phyloP scores from a whole-genome alignment of 164 flowering plant species.

The Dillenia suffruticosa region DNA sequence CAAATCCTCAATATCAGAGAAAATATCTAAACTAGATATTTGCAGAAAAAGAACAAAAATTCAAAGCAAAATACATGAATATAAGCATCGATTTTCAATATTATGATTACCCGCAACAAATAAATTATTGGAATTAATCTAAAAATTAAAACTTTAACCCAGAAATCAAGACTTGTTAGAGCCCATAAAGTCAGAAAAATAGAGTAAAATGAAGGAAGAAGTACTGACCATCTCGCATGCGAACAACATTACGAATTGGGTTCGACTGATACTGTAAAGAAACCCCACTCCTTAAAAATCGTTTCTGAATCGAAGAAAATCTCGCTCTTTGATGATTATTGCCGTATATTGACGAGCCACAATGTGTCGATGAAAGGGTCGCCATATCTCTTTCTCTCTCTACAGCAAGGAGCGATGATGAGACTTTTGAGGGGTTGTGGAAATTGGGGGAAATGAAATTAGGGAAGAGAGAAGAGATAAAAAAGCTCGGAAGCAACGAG shows the following conservation, averaged over 20 bases:
- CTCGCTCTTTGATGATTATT: neutral
- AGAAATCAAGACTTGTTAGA: no score
- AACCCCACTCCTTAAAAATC: constrained; percentile 8
- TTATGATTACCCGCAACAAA: neutral
- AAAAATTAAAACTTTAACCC: neutral
- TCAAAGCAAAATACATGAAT: neutral
- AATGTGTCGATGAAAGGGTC: constrained; percentile 27
- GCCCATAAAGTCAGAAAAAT: neutral
- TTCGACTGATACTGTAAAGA: constrained; percentile 10
- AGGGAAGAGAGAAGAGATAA: constrained; percentile 5
- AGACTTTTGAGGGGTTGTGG: neutral
- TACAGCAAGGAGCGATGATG: neutral
- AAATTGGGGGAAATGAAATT: neutral
- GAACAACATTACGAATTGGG: constrained; percentile 17
- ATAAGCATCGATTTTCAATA: neutral
- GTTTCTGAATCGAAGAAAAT: constrained; percentile 9
- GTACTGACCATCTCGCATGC: constrained; percentile 41
- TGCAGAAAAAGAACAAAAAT: neutral
- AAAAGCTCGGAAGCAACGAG: constrained; percentile 33
- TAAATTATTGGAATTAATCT: neutral
- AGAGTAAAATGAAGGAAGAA: neutral
- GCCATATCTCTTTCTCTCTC: constrained; percentile 15
- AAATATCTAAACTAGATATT: no score
- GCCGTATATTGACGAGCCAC: constrained; percentile 19
- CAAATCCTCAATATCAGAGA: no score